Conservation (phyloP, 768 basidiomycete species). For the Mycena chlorophos region DNA sequence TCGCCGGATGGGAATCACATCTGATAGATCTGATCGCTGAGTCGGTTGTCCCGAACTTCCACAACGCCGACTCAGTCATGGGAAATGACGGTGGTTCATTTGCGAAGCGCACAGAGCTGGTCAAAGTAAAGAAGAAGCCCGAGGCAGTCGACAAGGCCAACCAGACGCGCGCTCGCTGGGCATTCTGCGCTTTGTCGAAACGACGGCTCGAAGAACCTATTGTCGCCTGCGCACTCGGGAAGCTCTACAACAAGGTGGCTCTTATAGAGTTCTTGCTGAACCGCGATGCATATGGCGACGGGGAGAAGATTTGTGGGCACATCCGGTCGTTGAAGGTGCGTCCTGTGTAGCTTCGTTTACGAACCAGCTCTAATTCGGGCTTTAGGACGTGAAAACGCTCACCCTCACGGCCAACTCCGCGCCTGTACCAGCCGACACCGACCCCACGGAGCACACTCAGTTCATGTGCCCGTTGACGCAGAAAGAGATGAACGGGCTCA, state of each 20-base stretch:
- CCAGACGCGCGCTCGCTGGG: conserved; percentile 84
- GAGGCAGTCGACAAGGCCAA: conserved; percentile 91
- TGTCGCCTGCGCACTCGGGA: conserved; percentile 89
- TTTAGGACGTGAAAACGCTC: conserved; percentile 82
- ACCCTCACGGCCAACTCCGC: conserved; percentile 76
- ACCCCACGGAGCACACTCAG: conserved; percentile 51
- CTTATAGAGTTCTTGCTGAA: conserved; percentile 89
- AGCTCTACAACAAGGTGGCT: conserved; percentile 95
- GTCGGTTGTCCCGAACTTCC: background rate
- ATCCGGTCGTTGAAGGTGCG: conserved; percentile 86
- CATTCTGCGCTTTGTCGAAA: conserved; percentile 96
- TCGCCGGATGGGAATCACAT: background rate
- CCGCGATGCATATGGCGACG: conserved; percentile 83
- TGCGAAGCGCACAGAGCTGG: conserved; percentile 79
- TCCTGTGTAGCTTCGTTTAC: conserved; percentile 1
- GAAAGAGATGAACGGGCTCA: conserved; percentile 91
- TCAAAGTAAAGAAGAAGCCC: conserved; percentile 71
- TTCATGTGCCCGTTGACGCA: conserved; percentile 91
- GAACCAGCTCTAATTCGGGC: background rate
- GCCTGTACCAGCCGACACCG: conserved; percentile 40
- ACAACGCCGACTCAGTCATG: conserved; percentile 42
- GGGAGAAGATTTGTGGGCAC: conserved; percentile 89
- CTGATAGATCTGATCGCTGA: too few relatives aligned
- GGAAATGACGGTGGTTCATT: conserved; percentile 91
- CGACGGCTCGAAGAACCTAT: conserved; percentile 84